Base-by-base conservation (phyloP, 2,329 filamentous ascomycete species). In the Fusarium zealandicum region DNA sequence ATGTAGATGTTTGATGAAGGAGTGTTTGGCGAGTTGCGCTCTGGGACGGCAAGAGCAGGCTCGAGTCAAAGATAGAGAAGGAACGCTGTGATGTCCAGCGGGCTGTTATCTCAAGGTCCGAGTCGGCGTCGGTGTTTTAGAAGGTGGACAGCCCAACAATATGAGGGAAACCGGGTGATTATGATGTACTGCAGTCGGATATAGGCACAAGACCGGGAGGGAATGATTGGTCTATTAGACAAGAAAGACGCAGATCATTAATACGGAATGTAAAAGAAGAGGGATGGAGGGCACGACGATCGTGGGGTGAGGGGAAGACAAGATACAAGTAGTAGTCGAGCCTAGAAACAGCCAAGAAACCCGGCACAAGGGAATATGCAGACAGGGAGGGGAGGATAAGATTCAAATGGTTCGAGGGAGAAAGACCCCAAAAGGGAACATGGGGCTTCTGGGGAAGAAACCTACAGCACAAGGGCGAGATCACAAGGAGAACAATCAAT, bases 251-350 rank as follows among this genome's bases (percentile, higher is more conserved):
- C 40, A 63, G 47, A 56, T 56, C 51, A 56, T 43, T 45, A 46
- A n/a, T n/a, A n/a, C 50, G 35, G 46, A 45, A 51, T 49, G 45
- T 32, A 32, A 57, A 48, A 48, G 61, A 51, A 36, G 35, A 25
- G 33, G 32, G 36, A 57, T 45, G 51, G 32, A 10, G 38, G 41
- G 47, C 31, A 48, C 20, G 47, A 59, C 45, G 61, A 54, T 52
- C 36, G 37, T 49, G 36, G 44, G 46, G 39, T 16, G 45, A 49
- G 47, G 41, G 53, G 59, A 45, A 27, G 22, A 32, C 45, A 55
- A 54, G 51, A 59, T 67, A 67, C 40, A 65, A 65, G 57, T 63
- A 66, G 57, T 63, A 66, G 49, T 54, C 32, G 38, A 22, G 37
- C 37, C 27, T 27, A 41, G 44, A 49, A 53, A 32, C 40, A 47